Evolutionary conservation across 1,139 yeast genomes (phyloP).

Genomic region (Kurtzmaniella quercitrusa): DNA sequence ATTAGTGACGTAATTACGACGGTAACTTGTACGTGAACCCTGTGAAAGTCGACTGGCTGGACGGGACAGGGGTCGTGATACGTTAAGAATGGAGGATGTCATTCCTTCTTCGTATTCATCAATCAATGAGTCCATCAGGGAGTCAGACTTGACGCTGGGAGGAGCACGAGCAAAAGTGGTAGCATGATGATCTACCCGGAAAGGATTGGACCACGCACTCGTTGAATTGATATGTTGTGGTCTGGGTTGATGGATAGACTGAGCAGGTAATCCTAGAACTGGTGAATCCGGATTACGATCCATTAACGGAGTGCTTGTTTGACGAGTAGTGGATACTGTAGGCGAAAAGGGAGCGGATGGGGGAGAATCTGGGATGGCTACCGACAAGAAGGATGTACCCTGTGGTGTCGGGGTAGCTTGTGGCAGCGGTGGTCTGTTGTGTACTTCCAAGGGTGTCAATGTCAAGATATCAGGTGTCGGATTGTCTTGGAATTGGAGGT

Average conservation of each 20-base stretch:
- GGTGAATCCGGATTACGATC: slow-evolving; percentile 4
- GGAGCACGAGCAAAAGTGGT: not conserved
- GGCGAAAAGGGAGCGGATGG: slow-evolving; percentile 46
- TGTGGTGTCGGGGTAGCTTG: not conserved
- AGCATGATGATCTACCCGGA: slow-evolving; percentile 1
- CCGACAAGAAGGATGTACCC: slow-evolving; percentile 10
- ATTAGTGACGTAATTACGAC: slow-evolving; percentile 5
- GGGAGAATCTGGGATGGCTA: slow-evolving; percentile 41
- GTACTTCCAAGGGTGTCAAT: not conserved
- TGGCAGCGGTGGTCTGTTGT: not conserved
- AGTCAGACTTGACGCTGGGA: slow-evolving; percentile 23
- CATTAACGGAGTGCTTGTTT: slow-evolving; percentile 9
- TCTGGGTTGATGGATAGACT: not conserved
- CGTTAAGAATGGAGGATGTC: slow-evolving; percentile 23
- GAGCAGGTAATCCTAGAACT: slow-evolving; percentile 6
- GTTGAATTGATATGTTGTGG: not conserved
- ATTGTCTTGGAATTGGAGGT: not conserved
- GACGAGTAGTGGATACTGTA: slow-evolving; percentile 9
- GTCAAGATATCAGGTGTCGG: not conserved
- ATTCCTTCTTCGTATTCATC: slow-evolving; percentile 49
- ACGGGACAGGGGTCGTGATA: slow-evolving; percentile 27
- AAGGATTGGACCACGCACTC: slow-evolving; percentile 1
- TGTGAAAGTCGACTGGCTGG: slow-evolving; percentile 12
- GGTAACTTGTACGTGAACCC: slow-evolving; percentile 5
- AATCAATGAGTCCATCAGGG: slow-evolving; percentile 49